phyloP scores from a whole-genome alignment of 2,329 filamentous ascomycete genomes.

The Pestalotiopsis sp. region DNA sequence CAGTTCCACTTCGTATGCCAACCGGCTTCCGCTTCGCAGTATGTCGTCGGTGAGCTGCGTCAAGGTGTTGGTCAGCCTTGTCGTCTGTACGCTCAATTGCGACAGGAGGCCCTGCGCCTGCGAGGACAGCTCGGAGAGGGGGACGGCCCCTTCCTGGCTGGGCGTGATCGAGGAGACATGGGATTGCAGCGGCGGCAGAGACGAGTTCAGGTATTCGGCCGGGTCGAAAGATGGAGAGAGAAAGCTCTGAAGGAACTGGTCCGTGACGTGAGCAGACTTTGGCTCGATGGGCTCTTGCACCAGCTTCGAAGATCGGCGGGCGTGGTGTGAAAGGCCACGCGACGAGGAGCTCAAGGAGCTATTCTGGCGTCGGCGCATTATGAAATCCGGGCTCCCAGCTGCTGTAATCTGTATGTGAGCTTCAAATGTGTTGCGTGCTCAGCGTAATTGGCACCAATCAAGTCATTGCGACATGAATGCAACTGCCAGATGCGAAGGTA shows the following conservation, averaged over 20 bases:
- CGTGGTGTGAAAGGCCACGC: conserved; percentile 43
- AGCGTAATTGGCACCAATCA: neutral
- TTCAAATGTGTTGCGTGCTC: neutral
- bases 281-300: conserved; percentile 40
- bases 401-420: conserved; percentile 23
- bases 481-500: no score
- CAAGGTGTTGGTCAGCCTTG: conserved; percentile 77
- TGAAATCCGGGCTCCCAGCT: conserved; percentile 43
- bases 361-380: conserved; percentile 48
- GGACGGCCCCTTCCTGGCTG: conserved; percentile 46
- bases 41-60: conserved; percentile 96
- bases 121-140: conserved; percentile 76
- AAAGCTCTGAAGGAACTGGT: conserved; percentile 76
- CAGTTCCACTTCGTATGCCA: conserved; percentile 94
- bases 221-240: conserved; percentile 78
- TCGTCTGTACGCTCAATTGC: conserved; percentile 86
- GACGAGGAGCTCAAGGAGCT: conserved; percentile 40
- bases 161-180: conserved; percentile 34
- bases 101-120: conserved; percentile 85
- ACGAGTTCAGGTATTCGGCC: conserved; percentile 81
- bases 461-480: no score
- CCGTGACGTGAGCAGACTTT: conserved; percentile 67
- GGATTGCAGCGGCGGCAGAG: conserved; percentile 68
- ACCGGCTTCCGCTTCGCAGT: conserved; percentile 79
- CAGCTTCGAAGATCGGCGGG: conserved; percentile 39